Conservation (phyloP, 345 rosid species). For the Linum usitatissimum region DNA sequence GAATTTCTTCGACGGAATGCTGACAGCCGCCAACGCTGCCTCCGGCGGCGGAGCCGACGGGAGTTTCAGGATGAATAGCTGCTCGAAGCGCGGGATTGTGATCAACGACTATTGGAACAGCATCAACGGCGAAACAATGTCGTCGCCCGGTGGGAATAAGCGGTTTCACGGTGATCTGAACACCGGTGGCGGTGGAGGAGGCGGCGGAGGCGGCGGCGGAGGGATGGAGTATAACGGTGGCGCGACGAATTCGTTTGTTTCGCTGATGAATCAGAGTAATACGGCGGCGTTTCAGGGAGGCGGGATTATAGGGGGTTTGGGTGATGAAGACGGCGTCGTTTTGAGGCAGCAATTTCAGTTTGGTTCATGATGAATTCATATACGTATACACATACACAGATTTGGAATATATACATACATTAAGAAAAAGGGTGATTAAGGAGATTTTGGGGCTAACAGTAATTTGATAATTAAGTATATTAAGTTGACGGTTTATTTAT, state of each 20-base stretch:
- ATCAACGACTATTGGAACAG: conserved; percentile 3
- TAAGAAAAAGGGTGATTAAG: neutral
- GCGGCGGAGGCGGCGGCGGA: conserved; percentile 1
- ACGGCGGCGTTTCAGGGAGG: conserved; percentile 35
- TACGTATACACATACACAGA: neutral
- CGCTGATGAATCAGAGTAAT: conserved; percentile 26
- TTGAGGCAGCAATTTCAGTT: conserved; percentile 50
- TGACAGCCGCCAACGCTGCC: conserved; percentile 1
- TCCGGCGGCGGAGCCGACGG: conserved; percentile 10
- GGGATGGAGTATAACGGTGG: conserved; percentile 17
- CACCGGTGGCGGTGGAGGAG: conserved; percentile 11
- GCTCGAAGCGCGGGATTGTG: conserved; percentile 25
- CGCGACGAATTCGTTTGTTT: conserved; percentile 33
- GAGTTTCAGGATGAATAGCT: conserved; percentile 9
- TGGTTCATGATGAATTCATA: neutral
- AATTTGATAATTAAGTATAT: no score
- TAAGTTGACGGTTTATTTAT: no score
- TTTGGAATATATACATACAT: neutral
- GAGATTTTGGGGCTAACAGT: neutral
- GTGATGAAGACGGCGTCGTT: conserved; percentile 29
- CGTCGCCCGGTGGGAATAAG: conserved; percentile 20
- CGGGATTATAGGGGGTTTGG: conserved; percentile 27
- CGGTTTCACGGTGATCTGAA: conserved; percentile 51
- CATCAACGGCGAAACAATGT: conserved; percentile 13
- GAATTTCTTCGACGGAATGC: conserved; percentile 46